phyloP scores from a whole-genome alignment of 176 grass and related monocot species.

The Stipa capillata region DNA sequence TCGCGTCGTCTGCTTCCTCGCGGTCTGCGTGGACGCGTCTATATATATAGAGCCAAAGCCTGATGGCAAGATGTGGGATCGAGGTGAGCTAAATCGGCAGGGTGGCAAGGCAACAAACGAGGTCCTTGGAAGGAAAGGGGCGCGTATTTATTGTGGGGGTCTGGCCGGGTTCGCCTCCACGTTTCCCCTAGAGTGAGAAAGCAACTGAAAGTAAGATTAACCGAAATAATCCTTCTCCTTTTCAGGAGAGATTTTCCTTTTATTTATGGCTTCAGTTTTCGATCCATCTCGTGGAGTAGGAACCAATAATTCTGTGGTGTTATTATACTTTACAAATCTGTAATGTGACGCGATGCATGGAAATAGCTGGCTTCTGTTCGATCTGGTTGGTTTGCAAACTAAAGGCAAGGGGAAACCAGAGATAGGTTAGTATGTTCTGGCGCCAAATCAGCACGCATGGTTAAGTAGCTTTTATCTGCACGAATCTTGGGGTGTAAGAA shows the following conservation, averaged over 20 bases:
- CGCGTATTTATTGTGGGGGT: constrained; percentile 29
- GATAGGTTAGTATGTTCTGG: background rate
- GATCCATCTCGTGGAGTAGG: background rate
- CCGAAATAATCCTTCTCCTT: background rate
- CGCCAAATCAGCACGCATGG: background rate
- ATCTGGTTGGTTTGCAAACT: background rate
- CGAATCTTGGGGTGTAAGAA: background rate
- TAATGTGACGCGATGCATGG: background rate
- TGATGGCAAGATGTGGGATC: too few species aligned
- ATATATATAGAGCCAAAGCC: background rate
- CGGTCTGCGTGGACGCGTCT: background rate
- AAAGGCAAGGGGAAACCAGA: background rate
- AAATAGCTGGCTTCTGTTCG: background rate
- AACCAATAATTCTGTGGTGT: background rate
- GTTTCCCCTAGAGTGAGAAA: background rate
- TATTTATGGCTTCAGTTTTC: background rate
- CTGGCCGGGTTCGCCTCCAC: too few species aligned
- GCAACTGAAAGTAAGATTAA: background rate
- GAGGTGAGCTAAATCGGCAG: too few species aligned
- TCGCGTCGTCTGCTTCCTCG: background rate
- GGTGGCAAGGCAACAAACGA: constrained; percentile 7
- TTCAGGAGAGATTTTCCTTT: background rate
- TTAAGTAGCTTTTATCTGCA: background rate
- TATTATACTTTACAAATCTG: background rate
- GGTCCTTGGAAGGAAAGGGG: background rate